Evolutionary conservation across 2,329 filamentous ascomycete genomes (phyloP), one percentile per base, ranked within the genome.

Genomic region (Fusarium secorum): DNA sequence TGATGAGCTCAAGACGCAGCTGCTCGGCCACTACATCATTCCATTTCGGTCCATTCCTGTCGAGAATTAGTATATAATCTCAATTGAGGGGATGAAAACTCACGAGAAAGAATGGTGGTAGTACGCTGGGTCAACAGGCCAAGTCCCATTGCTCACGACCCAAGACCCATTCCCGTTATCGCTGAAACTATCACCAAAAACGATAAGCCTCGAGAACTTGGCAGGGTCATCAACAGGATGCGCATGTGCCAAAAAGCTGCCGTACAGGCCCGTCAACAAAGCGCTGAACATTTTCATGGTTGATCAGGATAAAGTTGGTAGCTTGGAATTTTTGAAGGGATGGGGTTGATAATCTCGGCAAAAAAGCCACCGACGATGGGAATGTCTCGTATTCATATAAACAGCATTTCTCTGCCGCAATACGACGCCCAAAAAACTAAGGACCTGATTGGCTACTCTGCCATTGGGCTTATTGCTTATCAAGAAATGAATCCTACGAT

Each of bases 111-210:
- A 72, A 38, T 71, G 69, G 3, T 36, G 24, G 14, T 70, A 71
- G 11, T 71, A 71, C 5, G 68, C 68, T 35, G 60, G 68, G 5
- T 71, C 69, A 15, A n/a, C 52, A 8, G 69, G 68, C 69, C 69
- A 71, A 9, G 68, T 48, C 26, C 60, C 64, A 17, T 71, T 70
- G 28, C 69, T 71, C 5, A 20, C 68, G 17, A 71, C 18, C 69
- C 69, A 71, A 26, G 69, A 71, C 0, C 69, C 69, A 44, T 71
- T 70, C 14, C 68, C 69, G 11, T 71, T 70, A 2, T 71, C 69
- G 33, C 69, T 71, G 48, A 71, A 71, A 46, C 69, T 71, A 13
- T 71, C 69, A 8, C 69, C 69, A n/a, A 71, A 70, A 13, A 71
- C 68, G 20, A 71, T 49, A n/a, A 71, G 51, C 0, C 69, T 66